phyloP scores from a whole-genome alignment of 192 early-diverging fungal species.

The Rhizoclosmatium sp. region DNA sequence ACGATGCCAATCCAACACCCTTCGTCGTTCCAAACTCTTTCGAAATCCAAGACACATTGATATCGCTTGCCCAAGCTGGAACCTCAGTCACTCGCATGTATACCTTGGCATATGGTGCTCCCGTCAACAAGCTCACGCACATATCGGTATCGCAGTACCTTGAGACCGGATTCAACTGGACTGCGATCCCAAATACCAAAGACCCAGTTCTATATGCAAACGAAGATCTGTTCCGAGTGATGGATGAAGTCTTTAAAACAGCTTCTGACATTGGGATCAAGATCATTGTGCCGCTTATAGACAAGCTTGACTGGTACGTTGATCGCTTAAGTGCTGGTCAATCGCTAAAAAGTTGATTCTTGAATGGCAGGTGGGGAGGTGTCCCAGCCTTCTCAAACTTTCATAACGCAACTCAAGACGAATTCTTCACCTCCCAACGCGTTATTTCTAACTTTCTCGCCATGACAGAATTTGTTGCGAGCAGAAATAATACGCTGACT shows the following conservation, averaged over 20 bases:
- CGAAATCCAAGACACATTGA: constrained; percentile 27
- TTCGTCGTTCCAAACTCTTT: constrained; percentile 6
- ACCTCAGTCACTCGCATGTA: constrained; percentile 16
- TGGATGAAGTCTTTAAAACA: constrained; percentile 47
- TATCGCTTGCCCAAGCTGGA: constrained; percentile 30
- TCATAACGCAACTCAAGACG: not conserved
- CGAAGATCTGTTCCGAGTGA: constrained; percentile 44
- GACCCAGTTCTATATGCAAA: constrained; percentile 35
- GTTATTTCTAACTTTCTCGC: constrained; percentile 41
- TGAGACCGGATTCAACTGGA: not conserved
- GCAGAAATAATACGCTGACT: constrained; percentile 54
- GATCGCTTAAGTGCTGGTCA: no score
- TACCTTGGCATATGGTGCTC: not conserved
- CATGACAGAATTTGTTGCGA: constrained; percentile 43
- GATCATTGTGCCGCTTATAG: constrained; percentile 56
- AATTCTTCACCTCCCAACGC: constrained; percentile 43
- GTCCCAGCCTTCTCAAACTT: constrained; percentile 23
- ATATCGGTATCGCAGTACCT: not conserved
- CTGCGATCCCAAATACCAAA: constrained; percentile 4
- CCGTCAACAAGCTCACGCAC: not conserved
- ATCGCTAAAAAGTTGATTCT: no score
- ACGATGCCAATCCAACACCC: constrained; percentile 14
- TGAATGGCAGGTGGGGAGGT: constrained; percentile 35
- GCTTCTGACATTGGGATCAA: constrained; percentile 40
- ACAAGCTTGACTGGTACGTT: constrained; percentile 33